Base-by-base conservation (phyloP, 2,329 filamentous ascomycete species). In the Sarocladiaceae sp. region DNA sequence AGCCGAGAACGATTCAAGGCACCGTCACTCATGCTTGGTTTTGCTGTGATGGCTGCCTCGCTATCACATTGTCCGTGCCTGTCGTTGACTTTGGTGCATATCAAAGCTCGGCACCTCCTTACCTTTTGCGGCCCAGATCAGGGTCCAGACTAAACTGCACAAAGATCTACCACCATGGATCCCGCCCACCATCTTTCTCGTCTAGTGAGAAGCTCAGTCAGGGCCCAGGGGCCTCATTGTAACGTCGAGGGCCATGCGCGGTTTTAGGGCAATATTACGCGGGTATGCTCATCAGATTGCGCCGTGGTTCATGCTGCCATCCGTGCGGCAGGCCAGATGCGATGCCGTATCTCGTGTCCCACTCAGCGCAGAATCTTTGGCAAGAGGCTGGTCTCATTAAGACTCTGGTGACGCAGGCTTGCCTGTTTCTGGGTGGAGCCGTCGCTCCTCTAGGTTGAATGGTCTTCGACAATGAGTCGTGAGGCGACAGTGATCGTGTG, bases 101-200 rank as follows among this genome's bases (percentile, higher is more conserved):
- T 35, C 33, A 16, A 27, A 15, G 5, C 15, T 29, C 12, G 5
- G 24, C 21, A 29, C 21, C 12, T 29, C 23, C 5, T 41, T 23
- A 4, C 37, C 37, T 23, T n/a, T 26, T 19, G 24, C 20, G 37
- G 9, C 13, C 37, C 11, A 39, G 23, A 41, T 41, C 37, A 41
- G 37, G 37, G 37, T 41, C 37, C 23, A 27, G 37, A 24, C 37
- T 24, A 41, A 41, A 24, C 37, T 41, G 37, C 37, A 41, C 37
- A 41, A 27, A 27, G 37, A 41, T 41, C 37, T 41, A 12, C 34
- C 9, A 4, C 23, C 37, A 41, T 21, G 37, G 37, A 41, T 41
- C 37, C 29, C 34, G n/a, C 37, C 21, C 37, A 41, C 37, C 37
- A 13, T 41, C 37, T 29, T 41, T 5, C 19, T 41, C 37, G 29